phyloP scores from a whole-genome alignment of 164 flowering plant species.

The Chimonanthus praecox region DNA sequence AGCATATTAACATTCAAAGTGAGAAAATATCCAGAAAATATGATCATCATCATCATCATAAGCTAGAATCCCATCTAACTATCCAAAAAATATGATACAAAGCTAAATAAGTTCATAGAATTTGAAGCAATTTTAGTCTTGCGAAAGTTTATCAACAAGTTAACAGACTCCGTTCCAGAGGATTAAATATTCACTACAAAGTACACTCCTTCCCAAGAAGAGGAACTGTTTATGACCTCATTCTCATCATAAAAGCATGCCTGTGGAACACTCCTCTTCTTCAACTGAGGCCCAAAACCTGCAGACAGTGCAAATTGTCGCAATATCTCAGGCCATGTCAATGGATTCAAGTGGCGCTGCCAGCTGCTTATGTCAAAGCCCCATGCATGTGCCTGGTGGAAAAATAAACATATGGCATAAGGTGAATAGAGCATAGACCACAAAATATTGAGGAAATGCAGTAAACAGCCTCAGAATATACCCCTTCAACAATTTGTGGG shows the following conservation, averaged over 20 bases:
- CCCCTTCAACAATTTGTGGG: conserved; percentile 93
- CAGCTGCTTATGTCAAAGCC: conserved; percentile 90
- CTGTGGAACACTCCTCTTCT: conserved; percentile 42
- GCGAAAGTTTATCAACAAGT: no score
- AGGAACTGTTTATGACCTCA: conserved; percentile 36
- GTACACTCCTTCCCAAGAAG: no score
- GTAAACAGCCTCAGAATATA: conserved; percentile 17
- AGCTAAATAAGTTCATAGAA: no score
- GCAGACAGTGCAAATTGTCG: conserved; percentile 82
- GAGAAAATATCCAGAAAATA: no score
- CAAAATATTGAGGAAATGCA: background rate
- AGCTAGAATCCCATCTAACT: no score
- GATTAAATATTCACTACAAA: no score
- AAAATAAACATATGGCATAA: background rate
- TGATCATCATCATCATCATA: no score
- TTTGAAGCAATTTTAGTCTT: no score
- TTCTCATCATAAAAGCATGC: conserved; percentile 54
- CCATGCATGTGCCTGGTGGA: conserved; percentile 83
- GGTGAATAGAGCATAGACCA: background rate
- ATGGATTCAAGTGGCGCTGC: conserved; percentile 68
- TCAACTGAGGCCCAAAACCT: conserved; percentile 79
- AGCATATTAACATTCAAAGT: no score
- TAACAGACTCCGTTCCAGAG: no score
- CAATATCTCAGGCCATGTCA: conserved; percentile 96
- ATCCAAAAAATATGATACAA: no score